Conservation (phyloP, 306 rosid species). For the Morella rubra region DNA sequence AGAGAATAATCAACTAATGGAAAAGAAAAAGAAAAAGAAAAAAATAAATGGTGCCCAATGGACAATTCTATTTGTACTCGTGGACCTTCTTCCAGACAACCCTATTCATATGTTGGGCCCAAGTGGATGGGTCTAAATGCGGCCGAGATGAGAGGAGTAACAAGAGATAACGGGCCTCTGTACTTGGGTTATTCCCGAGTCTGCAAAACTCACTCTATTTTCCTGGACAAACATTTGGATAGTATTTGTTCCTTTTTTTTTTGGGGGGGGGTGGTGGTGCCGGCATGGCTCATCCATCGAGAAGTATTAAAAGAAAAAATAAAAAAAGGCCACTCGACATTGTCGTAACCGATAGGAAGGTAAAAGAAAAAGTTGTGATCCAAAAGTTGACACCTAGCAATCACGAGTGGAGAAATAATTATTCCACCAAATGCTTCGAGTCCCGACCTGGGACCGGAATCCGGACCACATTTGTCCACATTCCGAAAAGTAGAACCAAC, state of each 20-base stretch:
- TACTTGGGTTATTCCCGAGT: too few species aligned
- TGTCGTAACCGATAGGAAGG: background rate
- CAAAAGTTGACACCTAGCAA: background rate
- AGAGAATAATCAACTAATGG: background rate
- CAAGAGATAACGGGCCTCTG: too few species aligned
- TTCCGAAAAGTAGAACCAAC: constrained; percentile 19
- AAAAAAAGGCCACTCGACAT: too few species aligned
- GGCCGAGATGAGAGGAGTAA: too few species aligned
- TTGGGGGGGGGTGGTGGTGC: too few species aligned
- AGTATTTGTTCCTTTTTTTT: too few species aligned
- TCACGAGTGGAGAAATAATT: background rate
- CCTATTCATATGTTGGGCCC: too few species aligned
- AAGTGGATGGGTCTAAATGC: too few species aligned
- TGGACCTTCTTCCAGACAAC: background rate
- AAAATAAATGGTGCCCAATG: background rate
- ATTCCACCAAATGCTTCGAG: background rate
- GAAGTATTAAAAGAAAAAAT: background rate
- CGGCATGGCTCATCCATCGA: too few species aligned
- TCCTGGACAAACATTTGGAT: too few species aligned
- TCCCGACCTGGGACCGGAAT: background rate
- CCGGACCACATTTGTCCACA: constrained; percentile 33
- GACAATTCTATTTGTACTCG: background rate
- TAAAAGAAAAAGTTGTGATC: background rate
- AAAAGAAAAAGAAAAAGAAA: background rate
- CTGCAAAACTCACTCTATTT: too few species aligned